Evolutionary conservation across 352 stramenopile species (phyloP).

Genomic region (Blastocystis sp.): DNA sequence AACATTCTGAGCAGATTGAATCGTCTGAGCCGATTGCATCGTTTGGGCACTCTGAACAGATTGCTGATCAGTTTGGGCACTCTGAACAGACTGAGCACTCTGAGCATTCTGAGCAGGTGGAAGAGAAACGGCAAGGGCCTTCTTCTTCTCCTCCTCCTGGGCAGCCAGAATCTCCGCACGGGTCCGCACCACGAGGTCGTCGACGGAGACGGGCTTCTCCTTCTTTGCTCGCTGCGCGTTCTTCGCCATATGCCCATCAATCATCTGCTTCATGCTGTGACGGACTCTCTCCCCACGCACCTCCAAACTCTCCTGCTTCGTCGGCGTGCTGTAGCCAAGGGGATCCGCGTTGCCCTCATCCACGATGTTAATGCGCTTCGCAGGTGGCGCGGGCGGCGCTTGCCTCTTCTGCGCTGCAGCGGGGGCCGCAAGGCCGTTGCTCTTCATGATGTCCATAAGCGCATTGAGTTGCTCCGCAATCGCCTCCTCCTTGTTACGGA

Average conservation of each 20-base stretch:
- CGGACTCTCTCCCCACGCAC: background rate
- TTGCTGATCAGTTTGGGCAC: too few species aligned
- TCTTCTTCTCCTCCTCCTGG: conserved; percentile 4
- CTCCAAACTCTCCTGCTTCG: background rate
- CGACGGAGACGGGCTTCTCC: background rate
- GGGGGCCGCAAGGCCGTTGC: background rate
- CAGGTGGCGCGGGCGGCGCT: background rate
- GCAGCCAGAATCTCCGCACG: conserved; percentile 51
- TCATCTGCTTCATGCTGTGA: conserved; percentile 7
- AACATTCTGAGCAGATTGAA: too few species aligned
- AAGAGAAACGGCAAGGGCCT: background rate
- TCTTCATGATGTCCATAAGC: background rate
- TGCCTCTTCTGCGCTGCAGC: background rate
- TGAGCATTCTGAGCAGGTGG: background rate
- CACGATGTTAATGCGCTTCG: conserved; percentile 41
- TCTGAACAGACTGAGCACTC: background rate
- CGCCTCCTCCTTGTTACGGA: background rate
- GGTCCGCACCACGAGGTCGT: conserved; percentile 8
- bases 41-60: too few species aligned
- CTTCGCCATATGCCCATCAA: conserved; percentile 1
- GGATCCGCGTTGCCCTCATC: conserved; percentile 6
- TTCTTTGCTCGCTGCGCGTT: background rate
- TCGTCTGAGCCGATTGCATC: too few species aligned
- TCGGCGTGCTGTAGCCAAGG: background rate
- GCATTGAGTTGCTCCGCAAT: background rate